phyloP scores from a whole-genome alignment of 768 basidiomycete species.

The Pleurotus platypus region DNA sequence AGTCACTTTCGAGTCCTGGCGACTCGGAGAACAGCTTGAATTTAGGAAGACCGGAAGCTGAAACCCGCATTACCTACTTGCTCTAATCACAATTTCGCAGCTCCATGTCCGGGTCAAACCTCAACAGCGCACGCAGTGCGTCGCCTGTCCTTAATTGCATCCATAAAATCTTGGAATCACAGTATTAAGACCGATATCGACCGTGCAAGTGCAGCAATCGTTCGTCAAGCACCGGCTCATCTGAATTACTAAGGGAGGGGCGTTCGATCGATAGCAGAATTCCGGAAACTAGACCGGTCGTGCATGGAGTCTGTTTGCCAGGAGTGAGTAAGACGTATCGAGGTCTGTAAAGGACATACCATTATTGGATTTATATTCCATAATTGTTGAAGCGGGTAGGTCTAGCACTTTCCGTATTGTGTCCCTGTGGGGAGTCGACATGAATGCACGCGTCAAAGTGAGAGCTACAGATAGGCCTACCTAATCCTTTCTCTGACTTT shows the following conservation, averaged over 20 bases:
- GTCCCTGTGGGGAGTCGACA: slow-evolving; percentile 46
- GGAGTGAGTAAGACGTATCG: slow-evolving; percentile 10
- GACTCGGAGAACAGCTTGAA: too few species aligned
- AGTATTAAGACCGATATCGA: too few species aligned
- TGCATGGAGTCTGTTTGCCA: slow-evolving; percentile 72
- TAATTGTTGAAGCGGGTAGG: slow-evolving; percentile 72
- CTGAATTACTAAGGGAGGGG: slow-evolving; percentile 17
- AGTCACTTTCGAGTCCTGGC: too few species aligned
- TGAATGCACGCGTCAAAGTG: neutral
- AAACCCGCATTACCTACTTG: too few species aligned
- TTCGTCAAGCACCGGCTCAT: too few species aligned
- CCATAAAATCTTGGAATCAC: too few species aligned
- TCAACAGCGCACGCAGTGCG: too few species aligned
- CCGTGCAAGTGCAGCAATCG: neutral
- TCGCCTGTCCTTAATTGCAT: too few species aligned
- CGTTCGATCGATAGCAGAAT: slow-evolving; percentile 51
- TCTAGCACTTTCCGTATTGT: slow-evolving; percentile 73
- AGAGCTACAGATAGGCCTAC: slow-evolving; percentile 39
- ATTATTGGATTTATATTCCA: slow-evolving; percentile 96
- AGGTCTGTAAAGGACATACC: slow-evolving; percentile 37
- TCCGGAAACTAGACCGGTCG: slow-evolving; percentile 83
- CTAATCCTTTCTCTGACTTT: slow-evolving; percentile 78
- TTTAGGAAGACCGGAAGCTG: too few species aligned
- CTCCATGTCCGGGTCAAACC: too few species aligned
- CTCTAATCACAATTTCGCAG: too few species aligned